Percentiles rank a stretch among this genome's conserved stretches.
phyloP scores from a whole-genome alignment of 768 basidiomycete genomes.

The Mycena maculata region DNA sequence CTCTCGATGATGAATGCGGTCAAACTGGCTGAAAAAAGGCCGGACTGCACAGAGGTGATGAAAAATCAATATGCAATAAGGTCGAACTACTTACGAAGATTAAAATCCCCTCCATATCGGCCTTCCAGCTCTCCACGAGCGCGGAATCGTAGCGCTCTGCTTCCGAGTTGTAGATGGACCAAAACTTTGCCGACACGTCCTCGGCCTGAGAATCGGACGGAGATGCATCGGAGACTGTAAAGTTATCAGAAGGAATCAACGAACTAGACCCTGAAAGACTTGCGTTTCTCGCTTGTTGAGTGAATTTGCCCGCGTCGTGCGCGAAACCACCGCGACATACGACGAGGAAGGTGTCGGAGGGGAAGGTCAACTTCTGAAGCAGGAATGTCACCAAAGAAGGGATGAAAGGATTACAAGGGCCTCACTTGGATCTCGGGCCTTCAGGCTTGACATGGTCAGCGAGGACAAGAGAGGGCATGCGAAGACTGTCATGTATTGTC shows the following conservation, averaged over 20 bases:
- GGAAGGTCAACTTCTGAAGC: background rate
- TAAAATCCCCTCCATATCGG: slow-evolving; percentile 5
- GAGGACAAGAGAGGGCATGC: too few species aligned
- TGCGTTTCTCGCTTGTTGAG: background rate
- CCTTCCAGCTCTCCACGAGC: slow-evolving; percentile 9
- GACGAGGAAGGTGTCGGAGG: background rate
- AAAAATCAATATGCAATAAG: background rate
- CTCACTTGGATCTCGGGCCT: too few species aligned
- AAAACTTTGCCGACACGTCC: background rate
- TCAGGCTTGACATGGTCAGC: too few species aligned
- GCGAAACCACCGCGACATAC: background rate
- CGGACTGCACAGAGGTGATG: background rate
- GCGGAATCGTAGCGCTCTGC: slow-evolving; percentile 4
- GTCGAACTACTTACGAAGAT: background rate
- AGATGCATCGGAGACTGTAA: background rate
- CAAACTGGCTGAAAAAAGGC: slow-evolving; percentile 7
- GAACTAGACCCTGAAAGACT: background rate
- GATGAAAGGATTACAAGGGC: too few species aligned
- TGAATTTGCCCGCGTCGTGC: background rate
- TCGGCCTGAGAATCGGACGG: background rate
- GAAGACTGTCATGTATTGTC: background rate
- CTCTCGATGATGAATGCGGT: slow-evolving; percentile 13
- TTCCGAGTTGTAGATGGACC: background rate
- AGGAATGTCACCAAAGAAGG: too few species aligned
- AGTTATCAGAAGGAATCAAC: background rate